These are phyloP conservation scores for Prunus dulcis DNA, from an alignment of 306 rosid genomes.

Conservation along the genomic window DNA sequence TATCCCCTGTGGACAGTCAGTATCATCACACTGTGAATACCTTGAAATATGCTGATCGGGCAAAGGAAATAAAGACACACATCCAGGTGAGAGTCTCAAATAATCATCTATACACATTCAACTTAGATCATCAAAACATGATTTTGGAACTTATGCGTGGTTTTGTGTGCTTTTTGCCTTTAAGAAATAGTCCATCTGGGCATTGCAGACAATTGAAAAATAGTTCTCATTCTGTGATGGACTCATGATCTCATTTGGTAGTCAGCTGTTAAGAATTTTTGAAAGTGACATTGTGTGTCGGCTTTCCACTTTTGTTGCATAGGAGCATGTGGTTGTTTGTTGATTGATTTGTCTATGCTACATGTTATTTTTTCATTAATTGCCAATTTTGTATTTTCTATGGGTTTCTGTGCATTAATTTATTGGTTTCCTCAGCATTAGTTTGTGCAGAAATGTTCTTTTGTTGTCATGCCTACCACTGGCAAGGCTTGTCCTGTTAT, in stretches of 20 bases:
- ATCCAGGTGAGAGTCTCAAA: conserved; percentile 43
- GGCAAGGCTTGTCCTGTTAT: neutral
- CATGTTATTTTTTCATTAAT: neutral
- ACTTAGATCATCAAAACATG: neutral
- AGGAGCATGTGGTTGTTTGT: conserved; percentile 8
- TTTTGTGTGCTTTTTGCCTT: neutral
- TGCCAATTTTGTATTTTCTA: conserved; percentile 6
- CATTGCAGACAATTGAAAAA: neutral
- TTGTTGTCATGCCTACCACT: neutral
- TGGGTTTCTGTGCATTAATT: neutral
- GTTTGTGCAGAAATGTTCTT: conserved; percentile 1
- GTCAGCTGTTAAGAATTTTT: neutral
- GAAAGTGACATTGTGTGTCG: neutral
- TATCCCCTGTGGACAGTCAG: conserved; percentile 49
- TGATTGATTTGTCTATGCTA: conserved; percentile 6
- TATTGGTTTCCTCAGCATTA: neutral
- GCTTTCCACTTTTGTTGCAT: neutral
- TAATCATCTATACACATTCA: neutral
- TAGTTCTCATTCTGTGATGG: neutral
- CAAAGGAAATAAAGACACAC: conserved; percentile 67
- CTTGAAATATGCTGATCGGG: conserved; percentile 65
- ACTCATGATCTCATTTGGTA: conserved; percentile 3
- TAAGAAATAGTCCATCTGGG: neutral
- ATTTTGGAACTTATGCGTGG: neutral
- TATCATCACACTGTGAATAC: conserved; percentile 64